phyloP scores from a whole-genome alignment of 148 eudicot species.

The Polygonum aviculare region DNA sequence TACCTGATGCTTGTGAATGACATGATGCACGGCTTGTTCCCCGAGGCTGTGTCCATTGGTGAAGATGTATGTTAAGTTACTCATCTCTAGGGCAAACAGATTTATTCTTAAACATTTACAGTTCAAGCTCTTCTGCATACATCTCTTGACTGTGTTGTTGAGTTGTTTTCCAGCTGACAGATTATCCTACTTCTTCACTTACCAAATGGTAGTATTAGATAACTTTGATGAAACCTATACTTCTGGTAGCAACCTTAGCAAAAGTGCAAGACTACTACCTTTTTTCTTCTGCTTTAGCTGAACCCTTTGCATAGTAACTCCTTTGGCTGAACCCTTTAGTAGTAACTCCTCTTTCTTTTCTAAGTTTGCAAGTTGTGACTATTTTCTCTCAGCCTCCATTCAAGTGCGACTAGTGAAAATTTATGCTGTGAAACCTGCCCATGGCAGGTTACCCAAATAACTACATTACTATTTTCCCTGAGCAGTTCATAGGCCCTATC shows the following conservation, averaged over 20 bases:
- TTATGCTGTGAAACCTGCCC: background rate
- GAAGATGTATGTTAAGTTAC: slow-evolving; percentile 71
- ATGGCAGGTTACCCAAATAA: background rate
- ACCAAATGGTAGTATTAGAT: too few relatives aligned
- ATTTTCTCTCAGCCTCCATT: background rate
- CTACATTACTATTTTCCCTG: background rate
- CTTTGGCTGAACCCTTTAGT: background rate
- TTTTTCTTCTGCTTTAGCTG: background rate
- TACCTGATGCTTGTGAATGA: slow-evolving; percentile 98
- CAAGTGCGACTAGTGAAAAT: background rate
- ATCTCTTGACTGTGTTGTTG: background rate
- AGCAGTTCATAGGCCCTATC: background rate
- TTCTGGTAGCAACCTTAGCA: too few relatives aligned
- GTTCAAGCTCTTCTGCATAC: background rate
- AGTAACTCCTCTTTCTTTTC: background rate
- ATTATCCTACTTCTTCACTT: too few relatives aligned
- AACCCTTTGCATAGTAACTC: background rate
- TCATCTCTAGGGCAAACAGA: background rate
- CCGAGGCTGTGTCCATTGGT: slow-evolving; percentile 78
- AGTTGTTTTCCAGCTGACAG: background rate
- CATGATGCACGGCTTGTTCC: slow-evolving; percentile 86
- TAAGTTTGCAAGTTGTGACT: background rate
- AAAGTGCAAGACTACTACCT: background rate
- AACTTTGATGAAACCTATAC: too few relatives aligned
- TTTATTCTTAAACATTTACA: background rate